Conservation (phyloP, 2,329 filamentous ascomycete species). For the Aspergillus clavatus region DNA sequence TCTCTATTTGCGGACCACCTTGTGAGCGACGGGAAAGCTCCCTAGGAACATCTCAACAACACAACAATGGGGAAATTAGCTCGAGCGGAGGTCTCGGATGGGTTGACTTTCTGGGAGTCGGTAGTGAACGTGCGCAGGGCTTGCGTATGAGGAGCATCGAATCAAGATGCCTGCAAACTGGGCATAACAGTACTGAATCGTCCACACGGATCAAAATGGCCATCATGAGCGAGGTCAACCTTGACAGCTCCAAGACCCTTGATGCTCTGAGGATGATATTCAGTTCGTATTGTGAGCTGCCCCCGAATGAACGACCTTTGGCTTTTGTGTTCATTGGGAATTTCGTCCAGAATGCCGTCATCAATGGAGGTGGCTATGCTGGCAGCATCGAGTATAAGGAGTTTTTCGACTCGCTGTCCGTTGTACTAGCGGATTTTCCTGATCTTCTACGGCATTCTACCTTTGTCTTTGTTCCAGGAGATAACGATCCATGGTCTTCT, state of each 20-base stretch:
- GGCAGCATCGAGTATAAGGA: slow-evolving; percentile 97
- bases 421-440: slow-evolving; percentile 76
- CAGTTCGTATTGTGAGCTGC: slow-evolving; percentile 63
- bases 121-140: slow-evolving; percentile 80
- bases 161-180: slow-evolving; percentile 55
- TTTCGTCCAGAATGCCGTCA: slow-evolving; percentile 59
- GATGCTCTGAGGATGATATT: slow-evolving; percentile 78
- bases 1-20: slow-evolving; percentile 86
- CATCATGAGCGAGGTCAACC: slow-evolving; percentile 79
- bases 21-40: slow-evolving; percentile 79
- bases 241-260: slow-evolving; percentile 77
- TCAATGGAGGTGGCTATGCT: slow-evolving; percentile 63
- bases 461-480: slow-evolving; percentile 90
- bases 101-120: slow-evolving; percentile 92
- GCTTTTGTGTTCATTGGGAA: slow-evolving; percentile 81
- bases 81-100: slow-evolving; percentile 84
- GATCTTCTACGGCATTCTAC: slow-evolving; percentile 71
- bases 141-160: slow-evolving; percentile 78
- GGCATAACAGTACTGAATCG: slow-evolving; percentile 20
- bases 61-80: slow-evolving; percentile 32
- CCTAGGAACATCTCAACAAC: slow-evolving; percentile 61
- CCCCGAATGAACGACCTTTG: slow-evolving; percentile 63
- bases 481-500: slow-evolving; percentile 96
- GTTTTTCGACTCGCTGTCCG: slow-evolving; percentile 82
- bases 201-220: slow-evolving; percentile 53